phyloP scores from a whole-genome alignment of 108 stramenopile species.

The Skeletonema costatum region DNA sequence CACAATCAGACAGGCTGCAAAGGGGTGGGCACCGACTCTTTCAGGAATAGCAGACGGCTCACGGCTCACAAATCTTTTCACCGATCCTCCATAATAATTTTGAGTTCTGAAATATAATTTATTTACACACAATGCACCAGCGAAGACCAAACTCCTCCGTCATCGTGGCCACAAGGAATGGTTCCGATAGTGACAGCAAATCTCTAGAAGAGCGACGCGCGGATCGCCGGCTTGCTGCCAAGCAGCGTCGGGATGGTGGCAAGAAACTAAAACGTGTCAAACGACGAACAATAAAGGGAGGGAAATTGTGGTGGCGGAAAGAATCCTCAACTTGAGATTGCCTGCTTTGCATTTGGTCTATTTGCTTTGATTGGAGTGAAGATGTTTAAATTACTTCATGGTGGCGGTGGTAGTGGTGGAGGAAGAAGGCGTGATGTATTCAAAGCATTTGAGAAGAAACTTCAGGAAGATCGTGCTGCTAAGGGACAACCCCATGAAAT shows the following conservation, averaged over 20 bases:
- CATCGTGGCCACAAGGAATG: not conserved
- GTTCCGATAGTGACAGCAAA: not conserved
- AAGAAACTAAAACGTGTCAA: constrained; percentile 4
- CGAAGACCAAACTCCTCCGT: constrained; percentile 40
- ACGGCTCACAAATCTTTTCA: too few species aligned
- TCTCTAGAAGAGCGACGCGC: constrained; percentile 40
- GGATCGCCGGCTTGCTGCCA: constrained; percentile 37
- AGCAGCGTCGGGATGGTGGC: constrained; percentile 20
- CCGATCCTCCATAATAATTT: too few species aligned
- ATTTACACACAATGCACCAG: constrained; percentile 39
- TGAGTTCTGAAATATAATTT: not conserved
- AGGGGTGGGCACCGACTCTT: too few species aligned
- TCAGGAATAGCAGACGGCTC: too few species aligned
- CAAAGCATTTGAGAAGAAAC: not conserved
- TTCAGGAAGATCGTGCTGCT: not conserved
- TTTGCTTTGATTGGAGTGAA: constrained; percentile 20
- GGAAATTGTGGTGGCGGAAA: not conserved
- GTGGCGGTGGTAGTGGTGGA: not conserved
- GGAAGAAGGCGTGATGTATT: not conserved
- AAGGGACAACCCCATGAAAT: not conserved
- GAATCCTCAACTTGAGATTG: constrained; percentile 10
- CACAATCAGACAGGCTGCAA: too few species aligned
- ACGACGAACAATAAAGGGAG: not conserved
- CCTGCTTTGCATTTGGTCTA: constrained; percentile 18
- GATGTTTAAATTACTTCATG: constrained; percentile 9